These are phyloP conservation scores for Macadamia tetraphylla DNA, from an alignment of 164 flowering plant species.

Conservation along the genomic window DNA sequence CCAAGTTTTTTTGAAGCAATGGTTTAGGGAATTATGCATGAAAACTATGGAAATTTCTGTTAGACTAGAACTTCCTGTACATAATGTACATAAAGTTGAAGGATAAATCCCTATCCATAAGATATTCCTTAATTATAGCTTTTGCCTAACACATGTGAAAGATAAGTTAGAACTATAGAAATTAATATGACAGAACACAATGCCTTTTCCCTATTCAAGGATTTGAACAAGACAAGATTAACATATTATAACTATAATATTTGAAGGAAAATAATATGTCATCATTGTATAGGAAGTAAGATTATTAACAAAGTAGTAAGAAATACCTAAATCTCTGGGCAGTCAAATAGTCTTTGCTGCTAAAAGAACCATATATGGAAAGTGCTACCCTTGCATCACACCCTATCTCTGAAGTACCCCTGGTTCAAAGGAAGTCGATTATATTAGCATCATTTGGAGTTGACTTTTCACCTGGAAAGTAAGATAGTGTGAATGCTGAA, in stretches of 20 bases:
- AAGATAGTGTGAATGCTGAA: constrained; percentile 3
- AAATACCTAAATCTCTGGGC: constrained; percentile 83
- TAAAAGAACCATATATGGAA: constrained; percentile 55
- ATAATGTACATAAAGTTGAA: too few relatives aligned
- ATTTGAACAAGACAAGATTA: background rate
- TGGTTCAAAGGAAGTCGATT: constrained; percentile 16
- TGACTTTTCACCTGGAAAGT: background rate
- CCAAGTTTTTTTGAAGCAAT: too few relatives aligned
- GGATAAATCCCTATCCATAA: too few relatives aligned
- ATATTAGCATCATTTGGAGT: constrained; percentile 14
- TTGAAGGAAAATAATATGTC: background rate
- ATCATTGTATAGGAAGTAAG: background rate
- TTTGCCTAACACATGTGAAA: background rate
- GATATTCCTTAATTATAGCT: background rate
- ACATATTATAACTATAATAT: background rate
- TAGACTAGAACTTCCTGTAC: too few relatives aligned
- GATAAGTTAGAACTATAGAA: background rate
- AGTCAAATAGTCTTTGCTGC: constrained; percentile 72
- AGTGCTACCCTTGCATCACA: constrained; percentile 86
- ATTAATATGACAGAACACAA: background rate
- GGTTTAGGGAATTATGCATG: too few relatives aligned
- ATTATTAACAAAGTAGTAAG: background rate
- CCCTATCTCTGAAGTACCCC: constrained; percentile 52
- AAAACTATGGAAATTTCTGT: too few relatives aligned
- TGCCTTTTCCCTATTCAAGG: background rate